phyloP scores from a whole-genome alignment of 202 grass and related monocot genomes.

The Brachypodium distachyon region DNA sequence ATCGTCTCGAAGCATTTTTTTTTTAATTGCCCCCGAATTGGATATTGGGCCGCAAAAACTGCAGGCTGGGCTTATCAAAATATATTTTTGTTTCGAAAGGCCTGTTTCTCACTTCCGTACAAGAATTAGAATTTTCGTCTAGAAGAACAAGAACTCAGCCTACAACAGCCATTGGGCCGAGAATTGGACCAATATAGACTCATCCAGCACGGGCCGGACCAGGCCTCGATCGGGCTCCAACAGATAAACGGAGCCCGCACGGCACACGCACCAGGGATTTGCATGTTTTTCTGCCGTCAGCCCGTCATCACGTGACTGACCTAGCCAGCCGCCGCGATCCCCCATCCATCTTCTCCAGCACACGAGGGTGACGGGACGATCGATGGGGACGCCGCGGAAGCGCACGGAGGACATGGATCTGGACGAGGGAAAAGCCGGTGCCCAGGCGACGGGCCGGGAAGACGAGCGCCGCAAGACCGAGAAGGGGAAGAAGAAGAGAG shows the following conservation, averaged over 20 bases:
- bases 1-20: no score
- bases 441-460: not conserved
- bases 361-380: not conserved
- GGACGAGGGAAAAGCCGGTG: not conserved
- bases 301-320: no score
- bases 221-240: no score
- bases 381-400: not conserved
- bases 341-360: not conserved
- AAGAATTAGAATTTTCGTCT: no score
- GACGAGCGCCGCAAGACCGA: not conserved
- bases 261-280: not conserved
- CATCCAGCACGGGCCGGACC: not conserved
- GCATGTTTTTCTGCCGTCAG: not conserved
- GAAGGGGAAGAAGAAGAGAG: not conserved
- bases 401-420: not conserved
- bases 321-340: not conserved
- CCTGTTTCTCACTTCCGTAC: no score
- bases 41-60: no score
- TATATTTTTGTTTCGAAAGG: no score
- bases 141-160: no score
- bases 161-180: no score
- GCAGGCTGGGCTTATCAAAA: no score
- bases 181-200: no score
- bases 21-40: no score
- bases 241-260: not conserved